Evolutionary conservation across 331 rosid species (phyloP), one percentile per base, ranked within the genome.

Genomic region (Malus hybrid): DNA sequence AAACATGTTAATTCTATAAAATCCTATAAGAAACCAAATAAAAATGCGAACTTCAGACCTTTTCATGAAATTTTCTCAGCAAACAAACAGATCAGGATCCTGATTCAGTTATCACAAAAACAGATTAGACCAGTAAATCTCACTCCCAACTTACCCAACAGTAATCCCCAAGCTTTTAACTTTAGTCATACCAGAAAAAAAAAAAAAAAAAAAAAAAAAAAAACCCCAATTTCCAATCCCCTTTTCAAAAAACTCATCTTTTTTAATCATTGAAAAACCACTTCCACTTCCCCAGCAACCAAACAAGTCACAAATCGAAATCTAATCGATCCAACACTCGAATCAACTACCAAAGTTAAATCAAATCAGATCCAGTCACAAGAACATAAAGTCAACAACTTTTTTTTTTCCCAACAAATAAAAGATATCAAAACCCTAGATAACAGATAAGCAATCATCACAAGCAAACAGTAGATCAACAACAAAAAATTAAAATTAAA

Each of bases 81-180:
- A 76, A 55, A 29, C 79, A 76, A 27, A 79, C 55, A 57, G 74
- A 73, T 73, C 32, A 20, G 20, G 44, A 71, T 64, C 50, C 28
- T n/a, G 7, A 22, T 10, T 13, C 44, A 6, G 2, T 7, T 10
- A 5, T 15, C 34, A 32, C 36, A 63, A 46, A 46, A 13, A 10
- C 24, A 60, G 19, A 15, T 59, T 59, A 34, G 14, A 59, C 5
- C 77, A 61, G 5, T 4, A 10, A 42, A 10, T 60, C n/a, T 5
- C 33, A 7, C 56, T 57, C 36, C 62, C 16, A 22, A 24, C 44
- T 39, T 7, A 28, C 33, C 9, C 15, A 56, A 60, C 34, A 39
- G 19, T 6, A 10, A 18, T 16, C 19, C 18, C 3, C 29, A 42
- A 24, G 36, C 39, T 39, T 59, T 24, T n/a, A 7, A 19, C 29